These are phyloP conservation scores for Barbarea vulgaris DNA, from an alignment of 345 rosid genomes.

Conservation along the genomic window DNA sequence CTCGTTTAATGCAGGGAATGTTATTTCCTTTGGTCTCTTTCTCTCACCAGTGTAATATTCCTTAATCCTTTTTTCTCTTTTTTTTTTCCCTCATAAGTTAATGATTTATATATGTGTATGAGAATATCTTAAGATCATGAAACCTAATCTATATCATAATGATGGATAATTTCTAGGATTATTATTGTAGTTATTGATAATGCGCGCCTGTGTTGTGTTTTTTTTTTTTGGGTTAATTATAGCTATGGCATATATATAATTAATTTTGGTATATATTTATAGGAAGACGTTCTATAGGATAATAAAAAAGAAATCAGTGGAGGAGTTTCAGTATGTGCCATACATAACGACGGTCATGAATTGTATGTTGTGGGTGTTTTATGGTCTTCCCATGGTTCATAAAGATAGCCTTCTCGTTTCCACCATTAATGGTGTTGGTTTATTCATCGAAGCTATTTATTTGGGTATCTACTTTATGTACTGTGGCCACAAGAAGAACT, in stretches of 20 bases:
- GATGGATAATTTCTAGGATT: background rate
- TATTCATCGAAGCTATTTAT: constrained; percentile 40
- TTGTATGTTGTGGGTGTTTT: constrained; percentile 55
- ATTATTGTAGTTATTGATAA: background rate
- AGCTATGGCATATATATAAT: no score
- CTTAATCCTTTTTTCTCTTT: constrained; percentile 1
- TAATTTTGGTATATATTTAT: background rate
- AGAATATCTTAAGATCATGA: no score
- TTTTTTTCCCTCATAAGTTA: background rate
- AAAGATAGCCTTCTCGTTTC: constrained; percentile 49
- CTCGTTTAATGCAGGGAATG: constrained; percentile 47
- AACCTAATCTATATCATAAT: background rate
- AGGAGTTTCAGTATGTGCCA: constrained; percentile 50
- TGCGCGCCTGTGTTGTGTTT: background rate
- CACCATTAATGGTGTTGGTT: constrained; percentile 49
- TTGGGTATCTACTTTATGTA: constrained; percentile 30
- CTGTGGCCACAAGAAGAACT: constrained; percentile 31
- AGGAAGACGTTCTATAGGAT: constrained; percentile 47
- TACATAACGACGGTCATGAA: constrained; percentile 53
- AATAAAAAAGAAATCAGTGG: constrained; percentile 46
- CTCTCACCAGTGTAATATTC: constrained; percentile 52
- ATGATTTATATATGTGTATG: no score
- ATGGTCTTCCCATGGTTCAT: constrained; percentile 60
- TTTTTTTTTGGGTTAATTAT: background rate
- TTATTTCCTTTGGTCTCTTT: constrained; percentile 55